A percentile compares a stretch with the other conserved stretches of the same genome.
These are phyloP conservation scores for Sphagnum tenellum DNA, from an alignment of 225 moss, liverwort and hornwort species.

Conservation along the genomic window DNA sequence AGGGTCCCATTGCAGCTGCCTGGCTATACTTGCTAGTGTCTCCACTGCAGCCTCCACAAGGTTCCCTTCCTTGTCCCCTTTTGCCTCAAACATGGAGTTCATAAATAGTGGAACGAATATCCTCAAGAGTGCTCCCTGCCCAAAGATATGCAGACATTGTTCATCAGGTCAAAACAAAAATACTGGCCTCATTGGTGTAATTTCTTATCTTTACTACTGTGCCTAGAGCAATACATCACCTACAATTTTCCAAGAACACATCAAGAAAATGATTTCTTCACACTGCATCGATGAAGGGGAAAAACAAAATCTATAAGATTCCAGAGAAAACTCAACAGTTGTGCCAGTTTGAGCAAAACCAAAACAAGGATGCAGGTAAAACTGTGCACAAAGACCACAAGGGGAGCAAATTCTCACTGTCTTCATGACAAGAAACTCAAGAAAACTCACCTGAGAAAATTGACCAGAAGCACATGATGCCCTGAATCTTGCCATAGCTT, in stretches of 20 bases:
- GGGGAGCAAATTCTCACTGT: too few species aligned
- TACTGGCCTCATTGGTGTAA: background rate
- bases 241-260: too few species aligned
- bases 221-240: too few species aligned
- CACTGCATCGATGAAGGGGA: too few species aligned
- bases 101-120: slow-evolving; percentile 87
- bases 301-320: too few species aligned
- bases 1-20: slow-evolving; percentile 78
- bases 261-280: too few species aligned
- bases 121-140: slow-evolving; percentile 69
- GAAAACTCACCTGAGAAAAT: slow-evolving; percentile 61
- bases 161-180: background rate
- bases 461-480: slow-evolving; percentile 35
- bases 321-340: too few species aligned
- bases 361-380: too few species aligned
- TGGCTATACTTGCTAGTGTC: slow-evolving; percentile 63
- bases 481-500: slow-evolving; percentile 86
- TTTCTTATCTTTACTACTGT: too few species aligned
- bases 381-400: too few species aligned
- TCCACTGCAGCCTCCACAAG: slow-evolving; percentile 69
- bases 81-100: slow-evolving; percentile 88
- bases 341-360: too few species aligned
- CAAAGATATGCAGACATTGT: slow-evolving; percentile 1
- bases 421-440: too few species aligned
- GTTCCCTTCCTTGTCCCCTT: slow-evolving; percentile 93